Evolutionary conservation across 176 grass and related monocot genomes (phyloP).

Genomic region (Bolboschoenus planiculmis): DNA sequence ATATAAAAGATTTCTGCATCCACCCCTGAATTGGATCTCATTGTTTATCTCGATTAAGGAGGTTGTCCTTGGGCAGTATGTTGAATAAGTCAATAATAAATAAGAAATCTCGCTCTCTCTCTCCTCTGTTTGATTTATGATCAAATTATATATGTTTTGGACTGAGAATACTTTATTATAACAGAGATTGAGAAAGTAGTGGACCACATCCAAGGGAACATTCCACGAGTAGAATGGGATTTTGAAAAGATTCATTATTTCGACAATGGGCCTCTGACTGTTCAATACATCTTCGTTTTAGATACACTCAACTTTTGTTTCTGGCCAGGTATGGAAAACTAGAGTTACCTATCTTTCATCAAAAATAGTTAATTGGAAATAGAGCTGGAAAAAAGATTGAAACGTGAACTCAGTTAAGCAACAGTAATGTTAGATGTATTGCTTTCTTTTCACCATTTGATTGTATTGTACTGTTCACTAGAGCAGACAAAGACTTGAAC

Average conservation of each 20-base stretch:
- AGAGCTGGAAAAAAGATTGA: not conserved
- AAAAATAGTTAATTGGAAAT: not conserved
- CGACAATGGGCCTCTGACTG: slow-evolving; percentile 71
- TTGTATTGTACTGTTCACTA: not conserved
- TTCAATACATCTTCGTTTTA: slow-evolving; percentile 82
- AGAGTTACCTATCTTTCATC: not conserved
- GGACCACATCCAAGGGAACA: slow-evolving; percentile 52
- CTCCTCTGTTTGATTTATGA: no score
- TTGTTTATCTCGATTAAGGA: not conserved
- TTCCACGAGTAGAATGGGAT: slow-evolving; percentile 86
- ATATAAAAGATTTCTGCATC: no score
- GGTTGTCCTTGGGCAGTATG: not conserved
- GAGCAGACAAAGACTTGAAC: slow-evolving; percentile 75
- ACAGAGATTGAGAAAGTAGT: slow-evolving; percentile 79
- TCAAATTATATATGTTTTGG: not conserved
- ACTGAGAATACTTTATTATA: not conserved
- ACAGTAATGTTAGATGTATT: not conserved
- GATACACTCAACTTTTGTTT: slow-evolving; percentile 92
- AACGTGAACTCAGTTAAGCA: not conserved
- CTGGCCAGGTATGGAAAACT: slow-evolving; percentile 72
- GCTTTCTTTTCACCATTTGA: not conserved
- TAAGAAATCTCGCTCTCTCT: not conserved
- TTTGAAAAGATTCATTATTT: slow-evolving; percentile 98
- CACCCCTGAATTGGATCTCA: not conserved
- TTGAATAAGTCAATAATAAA: not conserved